Evolutionary conservation across 306 rosid species (phyloP).

Genomic region (Hippophae gyantsensis): DNA sequence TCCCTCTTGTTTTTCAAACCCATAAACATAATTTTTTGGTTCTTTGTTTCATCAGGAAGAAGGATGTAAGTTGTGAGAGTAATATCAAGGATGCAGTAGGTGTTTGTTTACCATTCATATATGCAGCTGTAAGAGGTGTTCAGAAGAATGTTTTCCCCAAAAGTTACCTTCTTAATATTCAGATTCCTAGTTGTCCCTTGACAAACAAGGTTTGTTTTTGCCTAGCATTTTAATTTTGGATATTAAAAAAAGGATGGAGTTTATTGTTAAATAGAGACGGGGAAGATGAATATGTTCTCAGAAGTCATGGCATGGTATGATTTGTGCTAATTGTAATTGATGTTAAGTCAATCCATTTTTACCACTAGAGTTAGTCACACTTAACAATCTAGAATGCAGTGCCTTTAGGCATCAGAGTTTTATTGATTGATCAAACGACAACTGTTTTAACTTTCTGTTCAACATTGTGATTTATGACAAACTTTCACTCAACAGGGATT

Average conservation of each 20-base stretch:
- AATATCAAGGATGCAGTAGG: slow-evolving; percentile 34
- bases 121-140: slow-evolving; percentile 30
- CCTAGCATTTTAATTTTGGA: not conserved
- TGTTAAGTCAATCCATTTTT: not conserved
- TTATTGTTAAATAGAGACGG: not conserved
- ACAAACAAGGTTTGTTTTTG: slow-evolving; percentile 37
- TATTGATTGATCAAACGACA: not conserved
- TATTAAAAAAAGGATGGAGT: not conserved
- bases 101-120: slow-evolving; percentile 36
- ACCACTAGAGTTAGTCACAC: not conserved
- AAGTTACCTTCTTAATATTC: slow-evolving; percentile 39
- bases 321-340: not conserved
- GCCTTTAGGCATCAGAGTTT: not conserved
- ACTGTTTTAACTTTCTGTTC: not conserved
- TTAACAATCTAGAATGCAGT: not conserved
- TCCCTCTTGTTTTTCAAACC: not conserved
- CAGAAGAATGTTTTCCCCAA: slow-evolving; percentile 39
- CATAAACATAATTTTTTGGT: not conserved
- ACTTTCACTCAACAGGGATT: slow-evolving; percentile 35
- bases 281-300: not conserved
- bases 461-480: slow-evolving; percentile 3
- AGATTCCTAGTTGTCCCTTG: slow-evolving; percentile 39
- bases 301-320: not conserved
- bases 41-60: slow-evolving; percentile 26
- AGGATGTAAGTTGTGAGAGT: slow-evolving; percentile 31